phyloP scores from a whole-genome alignment of 2,329 filamentous ascomycete species.

The Dactylonectria macrodidyma region DNA sequence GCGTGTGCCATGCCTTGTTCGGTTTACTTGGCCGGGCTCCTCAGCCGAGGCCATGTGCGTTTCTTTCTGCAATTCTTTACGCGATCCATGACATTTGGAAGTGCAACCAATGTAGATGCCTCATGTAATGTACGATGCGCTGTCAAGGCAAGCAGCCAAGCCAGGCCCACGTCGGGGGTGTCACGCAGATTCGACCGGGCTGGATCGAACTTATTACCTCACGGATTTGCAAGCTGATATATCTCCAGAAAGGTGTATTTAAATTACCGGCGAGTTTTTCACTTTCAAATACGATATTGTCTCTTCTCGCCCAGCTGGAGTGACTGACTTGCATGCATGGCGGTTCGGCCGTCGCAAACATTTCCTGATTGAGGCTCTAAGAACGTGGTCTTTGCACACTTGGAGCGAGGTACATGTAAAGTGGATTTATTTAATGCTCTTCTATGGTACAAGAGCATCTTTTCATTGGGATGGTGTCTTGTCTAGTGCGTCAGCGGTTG shows the following conservation, averaged over 20 bases:
- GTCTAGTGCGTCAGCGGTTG: constrained; percentile 8
- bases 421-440: neutral
- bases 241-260: neutral
- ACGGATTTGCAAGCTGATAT: neutral
- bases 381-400: neutral
- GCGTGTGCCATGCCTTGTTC: neutral
- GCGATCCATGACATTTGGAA: constrained; percentile 2
- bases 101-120: neutral
- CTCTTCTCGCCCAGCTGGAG: neutral
- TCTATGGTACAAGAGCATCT: neutral
- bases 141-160: neutral
- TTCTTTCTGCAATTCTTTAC: neutral
- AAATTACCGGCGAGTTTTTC: neutral
- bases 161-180: neutral
- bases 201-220: neutral
- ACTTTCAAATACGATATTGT: neutral
- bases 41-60: neutral
- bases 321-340: neutral
- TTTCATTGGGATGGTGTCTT: neutral
- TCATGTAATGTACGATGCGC: constrained; percentile 4
- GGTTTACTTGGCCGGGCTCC: neutral
- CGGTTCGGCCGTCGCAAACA: neutral
- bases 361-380: neutral
- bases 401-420: neutral
- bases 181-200: neutral